Percentiles rank a stretch among this genome's conserved stretches.
Conservation (phyloP, 1,139 yeast species). For the Lizanozyma gosingica region DNA sequence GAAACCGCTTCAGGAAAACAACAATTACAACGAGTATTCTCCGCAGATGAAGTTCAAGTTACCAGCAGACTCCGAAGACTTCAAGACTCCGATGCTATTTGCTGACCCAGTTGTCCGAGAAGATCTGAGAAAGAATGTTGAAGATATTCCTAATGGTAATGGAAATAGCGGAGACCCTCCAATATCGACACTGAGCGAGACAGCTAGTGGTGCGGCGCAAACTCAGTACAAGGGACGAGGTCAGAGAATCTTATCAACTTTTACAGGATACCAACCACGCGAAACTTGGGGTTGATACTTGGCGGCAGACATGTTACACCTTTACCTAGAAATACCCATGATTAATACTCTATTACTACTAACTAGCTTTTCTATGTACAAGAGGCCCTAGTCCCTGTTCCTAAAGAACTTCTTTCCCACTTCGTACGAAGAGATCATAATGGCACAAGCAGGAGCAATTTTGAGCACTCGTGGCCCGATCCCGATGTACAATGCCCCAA, state of each 20-base stretch:
- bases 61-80: background rate
- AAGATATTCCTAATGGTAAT: background rate
- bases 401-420: constrained; percentile 64
- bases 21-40: background rate
- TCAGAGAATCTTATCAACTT: background rate
- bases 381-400: constrained; percentile 11
- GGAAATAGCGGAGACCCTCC: background rate
- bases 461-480: constrained; percentile 78
- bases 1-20: background rate
- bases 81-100: background rate
- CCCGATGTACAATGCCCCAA: constrained; percentile 74
- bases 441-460: constrained; percentile 96
- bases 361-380: too few species aligned
- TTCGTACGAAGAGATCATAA: constrained; percentile 95
- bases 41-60: background rate
- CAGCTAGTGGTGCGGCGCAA: background rate
- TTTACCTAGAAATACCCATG: too few species aligned
- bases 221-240: too few species aligned
- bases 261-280: background rate
- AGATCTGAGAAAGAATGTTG: background rate
- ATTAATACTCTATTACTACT: too few species aligned
- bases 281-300: background rate
- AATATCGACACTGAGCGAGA: background rate
- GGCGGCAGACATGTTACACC: too few species aligned
- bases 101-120: background rate